phyloP scores from a whole-genome alignment of 768 basidiomycete species.

The Boletus vermiculosoides region DNA sequence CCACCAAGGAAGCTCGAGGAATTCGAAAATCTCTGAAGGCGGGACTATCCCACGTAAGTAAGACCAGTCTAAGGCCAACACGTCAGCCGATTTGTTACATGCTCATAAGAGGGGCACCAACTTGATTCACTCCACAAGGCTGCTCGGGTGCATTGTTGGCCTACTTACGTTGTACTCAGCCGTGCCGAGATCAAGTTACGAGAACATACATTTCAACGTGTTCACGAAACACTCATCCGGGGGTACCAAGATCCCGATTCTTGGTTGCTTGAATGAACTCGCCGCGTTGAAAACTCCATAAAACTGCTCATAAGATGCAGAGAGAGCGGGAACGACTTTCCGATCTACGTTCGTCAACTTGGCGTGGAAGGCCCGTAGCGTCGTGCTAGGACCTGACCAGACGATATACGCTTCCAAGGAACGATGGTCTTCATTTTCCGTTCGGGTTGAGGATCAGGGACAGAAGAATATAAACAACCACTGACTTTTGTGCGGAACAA shows the following conservation, averaged over 20 bases:
- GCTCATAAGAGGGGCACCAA: not conserved
- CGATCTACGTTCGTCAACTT: constrained; percentile 5
- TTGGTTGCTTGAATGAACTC: not conserved
- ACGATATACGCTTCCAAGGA: constrained; percentile 10
- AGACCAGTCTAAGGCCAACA: constrained; percentile 11
- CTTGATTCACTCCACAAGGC: constrained; percentile 14
- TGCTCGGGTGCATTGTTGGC: constrained; percentile 1
- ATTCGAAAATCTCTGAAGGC: constrained; percentile 12
- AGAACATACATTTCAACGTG: constrained; percentile 8
- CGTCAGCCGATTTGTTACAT: not conserved
- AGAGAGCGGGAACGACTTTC: constrained; percentile 6
- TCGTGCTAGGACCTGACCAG: constrained; percentile 13
- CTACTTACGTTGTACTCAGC: not conserved
- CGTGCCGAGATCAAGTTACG: not conserved
- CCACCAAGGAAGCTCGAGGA: constrained; percentile 19
- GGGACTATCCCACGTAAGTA: constrained; percentile 14
- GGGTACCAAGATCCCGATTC: not conserved
- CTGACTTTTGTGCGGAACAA: constrained; percentile 10
- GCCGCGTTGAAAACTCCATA: not conserved
- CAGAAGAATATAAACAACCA: not conserved
- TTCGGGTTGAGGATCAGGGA: not conserved
- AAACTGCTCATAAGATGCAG: constrained; percentile 13
- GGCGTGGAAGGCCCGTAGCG: constrained; percentile 12
- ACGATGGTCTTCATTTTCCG: not conserved
- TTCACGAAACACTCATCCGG: not conserved